Percentiles rank a stretch among this genome's conserved stretches.
Evolutionary conservation across 257 asterid genomes (phyloP).

Genomic region (Solanum chmielewskii): DNA sequence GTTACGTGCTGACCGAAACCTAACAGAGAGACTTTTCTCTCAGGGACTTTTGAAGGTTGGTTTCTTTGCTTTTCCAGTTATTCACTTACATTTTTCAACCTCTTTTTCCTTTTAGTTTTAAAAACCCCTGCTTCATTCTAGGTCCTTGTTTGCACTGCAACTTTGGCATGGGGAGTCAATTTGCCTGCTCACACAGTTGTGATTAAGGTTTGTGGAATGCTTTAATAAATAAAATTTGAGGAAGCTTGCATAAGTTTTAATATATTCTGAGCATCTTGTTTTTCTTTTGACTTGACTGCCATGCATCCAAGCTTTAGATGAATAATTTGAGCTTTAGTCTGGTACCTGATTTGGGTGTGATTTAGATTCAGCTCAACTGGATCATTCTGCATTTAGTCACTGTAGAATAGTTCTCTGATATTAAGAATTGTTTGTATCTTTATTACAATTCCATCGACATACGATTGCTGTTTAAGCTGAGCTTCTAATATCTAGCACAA

Average conservation of each 20-base stretch:
- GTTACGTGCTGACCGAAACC: conserved; percentile 88
- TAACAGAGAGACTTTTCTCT: conserved; percentile 96
- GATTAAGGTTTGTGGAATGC: conserved; percentile 67
- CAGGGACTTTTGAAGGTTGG: conserved; percentile 77
- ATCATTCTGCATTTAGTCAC: background rate
- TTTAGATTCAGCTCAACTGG: background rate
- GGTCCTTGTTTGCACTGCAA: conserved; percentile 99
- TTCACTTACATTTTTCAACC: background rate
- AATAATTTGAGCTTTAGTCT: background rate
- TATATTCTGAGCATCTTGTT: background rate
- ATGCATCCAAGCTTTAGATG: background rate
- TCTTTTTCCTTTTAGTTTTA: conserved; percentile 9
- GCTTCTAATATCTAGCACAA: background rate
- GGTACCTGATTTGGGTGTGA: background rate
- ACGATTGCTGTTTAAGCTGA: background rate
- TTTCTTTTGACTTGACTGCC: background rate
- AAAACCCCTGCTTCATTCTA: conserved; percentile 13
- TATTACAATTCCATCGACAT: background rate
- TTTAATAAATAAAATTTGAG: background rate
- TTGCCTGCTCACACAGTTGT: conserved; percentile 99
- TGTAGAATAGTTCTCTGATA: background rate
- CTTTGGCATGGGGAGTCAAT: conserved; percentile 99
- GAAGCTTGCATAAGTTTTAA: background rate
- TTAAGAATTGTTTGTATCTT: background rate
- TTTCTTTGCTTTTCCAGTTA: background rate